phyloP scores from a whole-genome alignment of 2,329 filamentous ascomycete species.

The Exophiala lecanii-corni region DNA sequence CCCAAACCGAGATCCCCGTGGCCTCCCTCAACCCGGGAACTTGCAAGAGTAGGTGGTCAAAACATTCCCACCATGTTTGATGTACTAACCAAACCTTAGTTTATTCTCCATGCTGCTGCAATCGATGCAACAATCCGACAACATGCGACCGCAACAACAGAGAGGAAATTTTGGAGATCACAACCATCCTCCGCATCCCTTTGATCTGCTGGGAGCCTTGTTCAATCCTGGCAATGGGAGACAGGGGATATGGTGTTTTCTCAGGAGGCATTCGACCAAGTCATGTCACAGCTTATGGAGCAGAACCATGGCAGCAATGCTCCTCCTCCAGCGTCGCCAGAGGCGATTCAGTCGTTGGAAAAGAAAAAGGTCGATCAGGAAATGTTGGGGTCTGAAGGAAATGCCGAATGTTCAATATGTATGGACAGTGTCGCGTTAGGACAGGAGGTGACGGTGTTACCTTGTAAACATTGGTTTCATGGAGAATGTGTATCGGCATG shows the following conservation, averaged over 20 bases:
- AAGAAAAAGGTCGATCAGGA: conserved; percentile 65
- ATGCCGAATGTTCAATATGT: conserved; percentile 85
- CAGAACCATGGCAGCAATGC: conserved; percentile 66
- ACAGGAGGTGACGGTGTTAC: conserved; percentile 70
- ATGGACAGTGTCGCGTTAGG: conserved; percentile 76
- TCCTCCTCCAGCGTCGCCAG: conserved; percentile 72
- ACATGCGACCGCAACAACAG: not conserved
- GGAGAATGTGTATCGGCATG: conserved; percentile 74
- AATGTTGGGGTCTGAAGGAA: conserved; percentile 65
- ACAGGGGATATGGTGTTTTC: conserved; percentile 82
- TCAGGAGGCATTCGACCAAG: conserved; percentile 83
- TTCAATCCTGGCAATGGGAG: conserved; percentile 35
- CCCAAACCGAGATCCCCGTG: conserved; percentile 2
- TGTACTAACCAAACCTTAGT: conserved; percentile 7
- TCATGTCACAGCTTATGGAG: conserved; percentile 86
- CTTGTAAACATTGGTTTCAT: conserved; percentile 94
- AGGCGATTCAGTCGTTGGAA: conserved; percentile 68
- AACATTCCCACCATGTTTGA: not conserved
- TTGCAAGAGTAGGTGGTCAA: conserved; percentile 21
- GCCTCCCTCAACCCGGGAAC: conserved; percentile 10
- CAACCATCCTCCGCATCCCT: conserved; percentile 13
- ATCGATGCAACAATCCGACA: conserved; percentile 15
- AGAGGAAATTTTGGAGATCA: conserved; percentile 4
- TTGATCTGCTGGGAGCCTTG: conserved; percentile 43
- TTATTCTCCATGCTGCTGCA: conserved; percentile 24